phyloP scores from a whole-genome alignment of 2,329 filamentous ascomycete genomes.

The Dendrostoma leiphaemia region DNA sequence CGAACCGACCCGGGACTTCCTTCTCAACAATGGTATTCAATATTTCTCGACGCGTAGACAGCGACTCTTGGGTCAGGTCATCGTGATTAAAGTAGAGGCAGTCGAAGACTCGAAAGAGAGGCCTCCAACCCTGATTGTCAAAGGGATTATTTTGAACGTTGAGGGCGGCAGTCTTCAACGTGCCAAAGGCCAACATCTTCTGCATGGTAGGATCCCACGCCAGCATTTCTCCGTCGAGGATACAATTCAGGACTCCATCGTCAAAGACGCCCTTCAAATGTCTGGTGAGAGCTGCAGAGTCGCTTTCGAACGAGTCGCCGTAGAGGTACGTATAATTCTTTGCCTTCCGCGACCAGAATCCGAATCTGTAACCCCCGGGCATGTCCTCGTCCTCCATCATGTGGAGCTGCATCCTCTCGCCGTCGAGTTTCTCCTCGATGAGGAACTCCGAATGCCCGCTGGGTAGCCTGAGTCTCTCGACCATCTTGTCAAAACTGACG shows the following conservation, averaged over 20 bases:
- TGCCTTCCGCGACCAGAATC: conserved; percentile 92
- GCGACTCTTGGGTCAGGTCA: conserved; percentile 75
- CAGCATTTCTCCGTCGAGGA: conserved; percentile 97
- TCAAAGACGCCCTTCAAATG: conserved; percentile 77
- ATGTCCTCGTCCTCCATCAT: conserved; percentile 70
- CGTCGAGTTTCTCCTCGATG: conserved; percentile 98
- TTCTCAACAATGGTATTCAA: conserved; percentile 68
- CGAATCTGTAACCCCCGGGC: conserved; percentile 71
- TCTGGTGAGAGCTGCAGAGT: conserved; percentile 74
- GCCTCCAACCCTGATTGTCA: conserved; percentile 62
- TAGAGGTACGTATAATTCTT: conserved; percentile 97
- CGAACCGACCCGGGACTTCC: conserved; percentile 68
- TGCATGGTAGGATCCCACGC: conserved; percentile 90
- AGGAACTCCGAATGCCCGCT: conserved; percentile 78
- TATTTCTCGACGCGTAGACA: conserved; percentile 76
- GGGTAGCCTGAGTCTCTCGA: conserved; percentile 62
- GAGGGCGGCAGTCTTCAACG: conserved; percentile 85
- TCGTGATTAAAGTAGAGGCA: conserved; percentile 84
- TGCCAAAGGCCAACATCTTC: conserved; percentile 85
- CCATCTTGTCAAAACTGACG: conserved; percentile 75
- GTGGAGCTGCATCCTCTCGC: conserved; percentile 95
- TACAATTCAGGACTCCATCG: conserved; percentile 75
- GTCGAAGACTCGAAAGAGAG: conserved; percentile 85
- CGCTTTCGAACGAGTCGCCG: conserved; percentile 71
- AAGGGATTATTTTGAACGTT: conserved; percentile 74